Percentiles rank a stretch among this genome's conserved stretches.
Evolutionary conservation across 495 filamentous ascomycete species (phyloP).

Genomic region (Hypoxylon perforatum): DNA sequence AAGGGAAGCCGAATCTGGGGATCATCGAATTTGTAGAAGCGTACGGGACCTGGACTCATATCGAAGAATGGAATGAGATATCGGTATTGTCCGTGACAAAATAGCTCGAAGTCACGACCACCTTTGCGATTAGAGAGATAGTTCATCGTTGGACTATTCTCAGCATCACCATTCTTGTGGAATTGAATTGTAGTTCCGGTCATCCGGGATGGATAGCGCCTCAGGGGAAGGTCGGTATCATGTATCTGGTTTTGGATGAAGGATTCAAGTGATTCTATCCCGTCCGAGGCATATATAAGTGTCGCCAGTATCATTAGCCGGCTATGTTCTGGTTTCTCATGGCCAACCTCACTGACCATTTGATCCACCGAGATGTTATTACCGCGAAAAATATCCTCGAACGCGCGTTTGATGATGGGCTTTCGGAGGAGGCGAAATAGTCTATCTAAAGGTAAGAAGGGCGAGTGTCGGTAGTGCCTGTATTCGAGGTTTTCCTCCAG

Average conservation of each 20-base stretch:
- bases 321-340: background rate
- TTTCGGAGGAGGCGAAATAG: background rate
- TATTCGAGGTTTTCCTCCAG: too few species aligned
- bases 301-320: background rate
- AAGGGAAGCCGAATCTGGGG: background rate
- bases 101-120: background rate
- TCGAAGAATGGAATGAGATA: constrained; percentile 2
- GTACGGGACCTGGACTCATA: background rate
- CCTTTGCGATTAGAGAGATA: background rate
- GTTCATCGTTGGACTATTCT: background rate
- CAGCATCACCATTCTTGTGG: background rate
- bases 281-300: background rate
- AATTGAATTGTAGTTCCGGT: background rate
- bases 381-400: background rate
- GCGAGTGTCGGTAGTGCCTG: too few species aligned
- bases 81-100: background rate
- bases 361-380: background rate
- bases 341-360: background rate
- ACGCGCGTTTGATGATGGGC: background rate
- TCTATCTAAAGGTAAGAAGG: background rate
- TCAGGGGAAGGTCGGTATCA: background rate
- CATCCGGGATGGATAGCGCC: background rate
- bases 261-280: background rate
- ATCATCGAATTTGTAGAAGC: constrained; percentile 1
- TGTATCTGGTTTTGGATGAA: background rate